Evolutionary conservation across 1,284 basidiomycete species (phyloP), one percentile per base, ranked within the genome.

Genomic region (Tylopilus sp.): DNA sequence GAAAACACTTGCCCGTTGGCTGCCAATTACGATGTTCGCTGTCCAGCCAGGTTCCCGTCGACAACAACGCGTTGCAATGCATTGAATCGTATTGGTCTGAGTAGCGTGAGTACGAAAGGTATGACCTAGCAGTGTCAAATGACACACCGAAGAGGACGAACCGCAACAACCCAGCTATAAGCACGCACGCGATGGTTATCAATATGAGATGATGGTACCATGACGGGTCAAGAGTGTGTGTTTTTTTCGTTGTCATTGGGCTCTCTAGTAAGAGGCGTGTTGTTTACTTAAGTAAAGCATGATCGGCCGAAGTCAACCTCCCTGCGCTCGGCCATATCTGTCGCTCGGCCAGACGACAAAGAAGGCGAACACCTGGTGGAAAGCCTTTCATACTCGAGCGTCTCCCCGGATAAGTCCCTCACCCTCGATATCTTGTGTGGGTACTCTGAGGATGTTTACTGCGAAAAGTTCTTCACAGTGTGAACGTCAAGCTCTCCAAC

Each of bases 1-100:
- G 18, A 46, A 39, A 44, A 53, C 25, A 44, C 79, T 56, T 59
- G 86, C 89, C 90, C 56, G 91, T 80, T 6, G 91, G 91, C 64
- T 94, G 91, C 91, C 91, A 94, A 61, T 84, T 85, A 55, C 67
- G 74, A 63, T 77, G 76, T 39, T 63, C 68, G 30, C 70, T 67
- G 65, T 92, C 90, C 47, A 92, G 67, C 91, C 91, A 95, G 58
- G 77, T 78, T n/a, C 92, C 91, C 34, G 72, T 73, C 37, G 75
- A 82, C 43, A 92, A 65, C 26, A 93, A 67, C 1, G 87, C 77
- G 51, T 77, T 72, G 64, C 91, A 95, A 61, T 81, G 86, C 46
- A 79, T 73, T 25, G 84, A 79, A 66, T 93, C 91, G 4, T 75
- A 68, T 60, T 76, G 78, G 67, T 89, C 91, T 92, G 52, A 13